Percentiles rank a stretch among this genome's conserved stretches.
These are phyloP conservation scores for Cyathus olla DNA, from an alignment of 1,284 basidiomycete genomes.

Conservation along the genomic window DNA sequence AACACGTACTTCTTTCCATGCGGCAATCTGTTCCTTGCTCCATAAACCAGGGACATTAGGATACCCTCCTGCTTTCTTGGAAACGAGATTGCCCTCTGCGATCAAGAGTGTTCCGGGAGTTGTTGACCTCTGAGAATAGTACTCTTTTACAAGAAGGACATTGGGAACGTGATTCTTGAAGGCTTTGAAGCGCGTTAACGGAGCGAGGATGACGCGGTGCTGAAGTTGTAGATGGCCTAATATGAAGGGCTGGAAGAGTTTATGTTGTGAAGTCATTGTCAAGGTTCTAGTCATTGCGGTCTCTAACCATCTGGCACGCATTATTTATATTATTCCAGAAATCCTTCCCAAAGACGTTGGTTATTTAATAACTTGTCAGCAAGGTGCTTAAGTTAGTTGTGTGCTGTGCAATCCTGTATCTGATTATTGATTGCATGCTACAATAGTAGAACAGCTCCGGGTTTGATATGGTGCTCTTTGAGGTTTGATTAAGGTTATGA, in stretches of 20 bases:
- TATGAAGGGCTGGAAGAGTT: slow-evolving; percentile 31
- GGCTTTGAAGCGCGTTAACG: slow-evolving; percentile 27
- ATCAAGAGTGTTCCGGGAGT: slow-evolving; percentile 51
- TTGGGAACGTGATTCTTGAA: slow-evolving; percentile 32
- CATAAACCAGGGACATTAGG: slow-evolving; percentile 51
- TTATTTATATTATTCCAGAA: no score
- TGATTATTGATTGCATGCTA: no score
- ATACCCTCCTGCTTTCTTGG: slow-evolving; percentile 37
- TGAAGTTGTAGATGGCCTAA: slow-evolving; percentile 26
- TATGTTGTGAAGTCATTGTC: slow-evolving; percentile 9
- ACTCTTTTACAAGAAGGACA: slow-evolving; percentile 49
- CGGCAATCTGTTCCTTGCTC: slow-evolving; percentile 47
- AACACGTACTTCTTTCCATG: slow-evolving; percentile 51
- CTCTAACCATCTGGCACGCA: no score
- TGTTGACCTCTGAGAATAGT: slow-evolving; percentile 50
- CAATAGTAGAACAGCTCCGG: no score
- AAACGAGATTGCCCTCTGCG: slow-evolving; percentile 51
- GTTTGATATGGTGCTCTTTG: no score
- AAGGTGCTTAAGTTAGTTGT: no score
- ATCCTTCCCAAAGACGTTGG: no score
- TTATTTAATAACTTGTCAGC: no score
- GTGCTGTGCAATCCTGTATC: no score
- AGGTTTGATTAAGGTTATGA: no score
- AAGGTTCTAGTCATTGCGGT: no score
- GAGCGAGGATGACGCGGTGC: slow-evolving; percentile 35